Conservation (phyloP, 495 filamentous ascomycete species). For the Daldinia vernicosa region DNA sequence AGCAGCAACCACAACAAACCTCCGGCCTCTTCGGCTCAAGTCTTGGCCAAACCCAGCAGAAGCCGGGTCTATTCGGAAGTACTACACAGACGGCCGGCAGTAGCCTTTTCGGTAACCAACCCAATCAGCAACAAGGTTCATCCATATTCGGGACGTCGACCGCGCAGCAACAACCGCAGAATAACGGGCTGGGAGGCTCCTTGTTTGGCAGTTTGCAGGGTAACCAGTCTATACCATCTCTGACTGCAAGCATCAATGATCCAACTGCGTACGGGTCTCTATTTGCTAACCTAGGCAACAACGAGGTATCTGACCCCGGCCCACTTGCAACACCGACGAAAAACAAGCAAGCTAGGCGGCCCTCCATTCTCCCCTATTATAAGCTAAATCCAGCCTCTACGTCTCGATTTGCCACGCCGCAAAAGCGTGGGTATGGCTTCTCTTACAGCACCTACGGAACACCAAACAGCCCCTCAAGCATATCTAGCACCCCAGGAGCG, state of each 20-base stretch:
- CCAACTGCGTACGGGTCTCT: conserved; percentile 85
- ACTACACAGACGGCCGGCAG: conserved; percentile 49
- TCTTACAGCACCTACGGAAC: conserved; percentile 89
- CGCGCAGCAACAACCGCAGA: conserved; percentile 60
- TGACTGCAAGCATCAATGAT: conserved; percentile 80
- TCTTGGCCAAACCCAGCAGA: conserved; percentile 50
- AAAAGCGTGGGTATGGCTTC: conserved; percentile 84
- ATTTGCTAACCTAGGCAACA: conserved; percentile 73
- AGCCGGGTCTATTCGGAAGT: conserved; percentile 57
- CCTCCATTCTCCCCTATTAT: conserved; percentile 82
- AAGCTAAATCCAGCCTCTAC: conserved; percentile 84
- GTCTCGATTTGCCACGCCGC: conserved; percentile 80
- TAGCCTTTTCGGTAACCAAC: conserved; percentile 72
- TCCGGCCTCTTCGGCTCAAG: conserved; percentile 53
- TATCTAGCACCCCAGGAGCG: conserved; percentile 71
- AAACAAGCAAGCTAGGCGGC: conserved; percentile 72
- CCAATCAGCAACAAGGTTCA: conserved; percentile 51
- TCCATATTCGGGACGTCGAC: conserved; percentile 52
- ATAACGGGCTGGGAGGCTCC: conserved; percentile 53
- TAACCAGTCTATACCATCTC: conserved; percentile 61
- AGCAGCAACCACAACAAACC: conserved; percentile 59
- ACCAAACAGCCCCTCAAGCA: conserved; percentile 73
- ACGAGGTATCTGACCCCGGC: conserved; percentile 72
- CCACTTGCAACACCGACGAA: conserved; percentile 89
- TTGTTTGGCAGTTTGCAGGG: conserved; percentile 53